A percentile compares a stretch with the other conserved stretches of the same genome.
These are phyloP conservation scores for Dryadomyces quercivorus DNA, from an alignment of 2,329 filamentous ascomycete genomes.

Conservation along the genomic window DNA sequence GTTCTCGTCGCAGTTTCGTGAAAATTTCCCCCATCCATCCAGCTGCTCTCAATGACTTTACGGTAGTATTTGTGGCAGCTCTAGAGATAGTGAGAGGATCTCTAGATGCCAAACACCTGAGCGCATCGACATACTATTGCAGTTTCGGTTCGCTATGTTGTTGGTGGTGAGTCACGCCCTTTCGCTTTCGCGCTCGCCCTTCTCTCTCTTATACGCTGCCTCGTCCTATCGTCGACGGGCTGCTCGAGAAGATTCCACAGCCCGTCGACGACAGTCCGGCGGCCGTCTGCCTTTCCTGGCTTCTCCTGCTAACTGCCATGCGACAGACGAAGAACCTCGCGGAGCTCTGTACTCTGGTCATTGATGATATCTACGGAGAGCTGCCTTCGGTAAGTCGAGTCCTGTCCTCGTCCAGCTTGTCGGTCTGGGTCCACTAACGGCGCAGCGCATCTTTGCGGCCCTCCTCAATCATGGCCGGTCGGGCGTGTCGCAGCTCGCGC, in stretches of 20 bases:
- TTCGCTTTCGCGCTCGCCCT: neutral
- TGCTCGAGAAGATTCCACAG: too few relatives aligned
- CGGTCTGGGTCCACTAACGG: constrained; percentile 7
- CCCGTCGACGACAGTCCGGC: too few relatives aligned
- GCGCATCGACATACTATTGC: constrained; percentile 13
- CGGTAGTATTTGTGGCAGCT: constrained; percentile 61
- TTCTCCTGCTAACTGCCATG: constrained; percentile 15
- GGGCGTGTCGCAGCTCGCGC: constrained; percentile 53
- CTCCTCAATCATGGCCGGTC: constrained; percentile 72
- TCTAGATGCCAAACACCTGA: constrained; percentile 52
- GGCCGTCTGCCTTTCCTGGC: neutral
- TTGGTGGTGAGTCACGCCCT: constrained; percentile 20
- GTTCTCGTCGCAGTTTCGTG: neutral
- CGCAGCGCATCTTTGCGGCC: constrained; percentile 72
- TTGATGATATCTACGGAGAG: constrained; percentile 83
- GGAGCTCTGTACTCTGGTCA: constrained; percentile 81
- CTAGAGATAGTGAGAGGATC: constrained; percentile 69
- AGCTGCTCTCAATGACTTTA: constrained; percentile 38
- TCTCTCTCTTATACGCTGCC: neutral
- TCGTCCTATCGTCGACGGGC: neutral
- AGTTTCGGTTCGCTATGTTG: constrained; percentile 20
- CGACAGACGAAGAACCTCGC: constrained; percentile 57
- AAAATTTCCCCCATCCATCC: neutral
- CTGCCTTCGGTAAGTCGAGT: constrained; percentile 64
- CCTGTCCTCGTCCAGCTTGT: constrained; percentile 3